These are phyloP conservation scores for Avena atlantica DNA, from an alignment of 176 grass and related monocot species.

Conservation along the genomic window DNA sequence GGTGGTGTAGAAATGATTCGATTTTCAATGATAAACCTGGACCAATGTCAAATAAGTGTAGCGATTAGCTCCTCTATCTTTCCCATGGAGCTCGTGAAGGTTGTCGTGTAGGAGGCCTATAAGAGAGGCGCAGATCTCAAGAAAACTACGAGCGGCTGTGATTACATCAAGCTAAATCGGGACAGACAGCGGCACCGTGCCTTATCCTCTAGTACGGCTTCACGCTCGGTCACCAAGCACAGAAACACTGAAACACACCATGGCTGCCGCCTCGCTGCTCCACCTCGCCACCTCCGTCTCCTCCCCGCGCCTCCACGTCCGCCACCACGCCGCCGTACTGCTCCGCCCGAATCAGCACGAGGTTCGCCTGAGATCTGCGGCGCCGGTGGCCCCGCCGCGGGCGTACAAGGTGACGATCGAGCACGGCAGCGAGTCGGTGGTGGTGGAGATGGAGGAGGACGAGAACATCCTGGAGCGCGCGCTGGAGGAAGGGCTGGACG, in stretches of 20 bases:
- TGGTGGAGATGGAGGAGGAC: conserved; percentile 75
- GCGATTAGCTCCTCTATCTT: too few relatives aligned
- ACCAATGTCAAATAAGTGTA: too few relatives aligned
- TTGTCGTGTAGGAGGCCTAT: too few relatives aligned
- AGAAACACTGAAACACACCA: not conserved
- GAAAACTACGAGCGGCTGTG: not conserved
- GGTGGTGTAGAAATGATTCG: too few relatives aligned
- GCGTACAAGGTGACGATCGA: conserved; percentile 88
- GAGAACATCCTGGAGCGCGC: conserved; percentile 88
- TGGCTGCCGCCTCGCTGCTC: conserved; percentile 48
- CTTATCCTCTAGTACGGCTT: conserved; percentile 44
- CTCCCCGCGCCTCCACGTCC: conserved; percentile 21
- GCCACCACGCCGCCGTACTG: not conserved
- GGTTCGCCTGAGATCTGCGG: not conserved
- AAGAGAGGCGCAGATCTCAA: not conserved
- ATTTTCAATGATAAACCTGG: too few relatives aligned
- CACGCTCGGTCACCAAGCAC: conserved; percentile 15
- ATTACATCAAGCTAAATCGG: not conserved
- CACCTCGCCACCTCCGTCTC: conserved; percentile 33
- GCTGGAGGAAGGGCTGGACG: conserved; percentile 80
- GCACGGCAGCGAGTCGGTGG: conserved; percentile 66
- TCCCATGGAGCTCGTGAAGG: too few relatives aligned
- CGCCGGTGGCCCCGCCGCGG: conserved; percentile 19
- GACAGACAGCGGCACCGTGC: too few relatives aligned
- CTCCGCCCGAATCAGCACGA: not conserved